Evolutionary conservation across 2,329 filamentous ascomycete genomes (phyloP), one percentile per base, ranked within the genome.

Genomic region (Domatiomyces catenatus): DNA sequence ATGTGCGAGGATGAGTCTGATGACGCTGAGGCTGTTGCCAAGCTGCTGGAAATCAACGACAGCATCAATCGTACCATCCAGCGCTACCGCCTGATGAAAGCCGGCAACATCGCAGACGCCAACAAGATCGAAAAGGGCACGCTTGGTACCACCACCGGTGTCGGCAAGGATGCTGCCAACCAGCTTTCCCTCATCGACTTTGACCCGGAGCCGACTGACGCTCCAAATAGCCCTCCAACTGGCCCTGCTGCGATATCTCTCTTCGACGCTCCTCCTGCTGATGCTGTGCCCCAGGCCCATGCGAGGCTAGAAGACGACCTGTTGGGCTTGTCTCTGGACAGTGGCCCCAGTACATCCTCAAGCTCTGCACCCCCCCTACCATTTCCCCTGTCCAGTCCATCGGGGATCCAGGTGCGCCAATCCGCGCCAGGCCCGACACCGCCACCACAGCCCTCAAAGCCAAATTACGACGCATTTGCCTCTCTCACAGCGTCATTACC

Each of bases 1-100:
- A 98, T 98, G 90, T 96, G 90, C 63, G 90, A 96, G 67, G 92
- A 98, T 67, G 92, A 98, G 64, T 95, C 89, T 8, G 90, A 96
- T 54, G 92, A 98, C 63, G 82, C 88, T 54, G 92, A 95, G 70
- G 92, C 92, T 4, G 92, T 98, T 5, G 86, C 88, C 44, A 94
- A 94, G 68, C 74, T 98, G 8, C 76, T 98, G 50, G 88, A 96
- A 64, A 96, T 98, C 63, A 98, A 98, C 64, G 92, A 98, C 67
- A 95, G 89, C 69, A 98, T 98, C 77, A 86, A 96, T 64, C 81
- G 90, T 55, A 98, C 92, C 1, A 86, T 96, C 50, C 87, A 96
- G 69, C 75, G 92, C 57, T 98, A 96, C 67, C 94, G 87, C 74
- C 72, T 96, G 50, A 81, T 96, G 68, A 98, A 94, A 73, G 93